Conservation (phyloP, 2,329 filamentous ascomycete genomes). For the Chrysoporthe deuterocubensis region DNA sequence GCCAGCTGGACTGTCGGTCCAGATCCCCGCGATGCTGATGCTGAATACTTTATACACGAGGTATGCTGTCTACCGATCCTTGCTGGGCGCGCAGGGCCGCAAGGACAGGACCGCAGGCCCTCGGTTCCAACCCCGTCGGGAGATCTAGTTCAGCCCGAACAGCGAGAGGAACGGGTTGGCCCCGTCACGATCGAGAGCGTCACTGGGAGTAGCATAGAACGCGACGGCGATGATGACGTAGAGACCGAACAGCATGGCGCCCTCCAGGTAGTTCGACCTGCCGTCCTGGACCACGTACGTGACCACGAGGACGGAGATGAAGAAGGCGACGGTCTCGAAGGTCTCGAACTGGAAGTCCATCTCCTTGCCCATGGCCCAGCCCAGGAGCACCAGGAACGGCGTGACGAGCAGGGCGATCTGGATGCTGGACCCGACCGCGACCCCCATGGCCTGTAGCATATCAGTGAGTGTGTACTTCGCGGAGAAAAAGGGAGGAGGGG, state of each 20-base stretch:
- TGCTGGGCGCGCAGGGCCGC: background rate
- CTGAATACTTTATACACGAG: background rate
- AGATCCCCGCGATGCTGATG: background rate
- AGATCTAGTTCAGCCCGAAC: slow-evolving; percentile 4
- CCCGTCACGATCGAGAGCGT: slow-evolving; percentile 48
- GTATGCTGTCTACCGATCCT: background rate
- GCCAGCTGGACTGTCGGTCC: background rate
- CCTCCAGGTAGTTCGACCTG: slow-evolving; percentile 83
- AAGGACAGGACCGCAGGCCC: background rate
- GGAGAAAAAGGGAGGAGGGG: background rate
- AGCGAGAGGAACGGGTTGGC: slow-evolving; percentile 14
- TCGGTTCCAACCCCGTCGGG: background rate
- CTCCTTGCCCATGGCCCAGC: slow-evolving; percentile 73
- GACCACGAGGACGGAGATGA: slow-evolving; percentile 74
- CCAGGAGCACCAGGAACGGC: slow-evolving; percentile 77
- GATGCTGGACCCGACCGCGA: slow-evolving; percentile 80
- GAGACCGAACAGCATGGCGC: slow-evolving; percentile 66
- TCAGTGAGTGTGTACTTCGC: background rate
- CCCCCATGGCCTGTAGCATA: slow-evolving; percentile 66
- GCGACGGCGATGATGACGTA: slow-evolving; percentile 65
- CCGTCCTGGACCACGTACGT: slow-evolving; percentile 80
- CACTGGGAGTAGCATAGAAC: slow-evolving; percentile 60
- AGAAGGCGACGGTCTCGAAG: slow-evolving; percentile 79
- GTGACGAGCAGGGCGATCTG: slow-evolving; percentile 84
- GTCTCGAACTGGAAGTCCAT: slow-evolving; percentile 84